phyloP scores from a whole-genome alignment of 352 stramenopile species.

The Pythium monospermum region DNA sequence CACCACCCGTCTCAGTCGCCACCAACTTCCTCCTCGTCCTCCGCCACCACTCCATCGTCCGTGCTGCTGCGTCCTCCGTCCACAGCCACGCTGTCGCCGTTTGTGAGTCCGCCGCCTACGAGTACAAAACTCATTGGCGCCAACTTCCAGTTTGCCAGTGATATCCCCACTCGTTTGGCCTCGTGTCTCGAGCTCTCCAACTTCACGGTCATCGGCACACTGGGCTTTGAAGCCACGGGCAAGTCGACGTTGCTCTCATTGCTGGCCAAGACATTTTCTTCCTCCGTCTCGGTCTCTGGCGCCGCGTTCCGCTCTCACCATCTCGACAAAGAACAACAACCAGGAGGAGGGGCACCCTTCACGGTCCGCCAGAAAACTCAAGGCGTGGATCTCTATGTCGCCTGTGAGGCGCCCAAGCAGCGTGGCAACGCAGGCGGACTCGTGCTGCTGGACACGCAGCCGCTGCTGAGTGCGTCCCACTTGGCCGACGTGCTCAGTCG shows the following conservation, averaged over 20 bases:
- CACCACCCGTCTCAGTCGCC: background rate
- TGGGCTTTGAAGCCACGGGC: conserved; percentile 63
- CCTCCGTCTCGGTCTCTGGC: background rate
- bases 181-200: conserved; percentile 62
- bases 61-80: conserved; percentile 2
- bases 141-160: conserved; percentile 53
- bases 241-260: conserved; percentile 73
- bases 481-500: conserved; percentile 40
- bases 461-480: conserved; percentile 57
- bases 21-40: background rate
- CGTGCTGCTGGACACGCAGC: conserved; percentile 65
- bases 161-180: conserved; percentile 45
- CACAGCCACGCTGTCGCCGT: background rate
- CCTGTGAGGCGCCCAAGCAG: conserved; percentile 23
- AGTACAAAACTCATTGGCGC: conserved; percentile 55
- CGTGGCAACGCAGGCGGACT: conserved; percentile 29
- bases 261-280: conserved; percentile 17
- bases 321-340: conserved; percentile 32
- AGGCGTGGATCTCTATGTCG: conserved; percentile 55
- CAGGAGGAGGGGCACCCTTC: too few species aligned
- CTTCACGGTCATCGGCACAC: conserved; percentile 59
- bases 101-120: conserved; percentile 18
- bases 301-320: conserved; percentile 24
- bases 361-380: conserved; percentile 35
- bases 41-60: background rate